A percentile compares a stretch with the other conserved stretches of the same genome.
phyloP scores from a whole-genome alignment of 2,329 filamentous ascomycete genomes.

The Seiridium unicorne region DNA sequence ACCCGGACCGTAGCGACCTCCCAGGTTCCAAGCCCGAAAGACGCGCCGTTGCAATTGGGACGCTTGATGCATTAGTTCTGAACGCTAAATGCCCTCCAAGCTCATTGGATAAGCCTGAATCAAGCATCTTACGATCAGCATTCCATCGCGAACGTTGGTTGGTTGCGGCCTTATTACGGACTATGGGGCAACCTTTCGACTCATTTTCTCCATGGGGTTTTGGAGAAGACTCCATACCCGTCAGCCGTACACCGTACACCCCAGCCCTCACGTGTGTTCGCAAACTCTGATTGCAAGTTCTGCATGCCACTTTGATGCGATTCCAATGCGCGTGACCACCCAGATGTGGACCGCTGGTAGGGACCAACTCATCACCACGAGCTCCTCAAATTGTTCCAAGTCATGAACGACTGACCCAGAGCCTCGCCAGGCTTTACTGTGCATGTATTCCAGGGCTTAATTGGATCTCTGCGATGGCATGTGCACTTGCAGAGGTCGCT shows the following conservation, averaged over 20 bases:
- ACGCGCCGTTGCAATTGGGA: neutral
- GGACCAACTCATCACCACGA: neutral
- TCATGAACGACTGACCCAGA: neutral
- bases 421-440: neutral
- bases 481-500: neutral
- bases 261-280: neutral
- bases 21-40: neutral
- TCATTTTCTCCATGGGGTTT: conserved; percentile 2
- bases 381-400: neutral
- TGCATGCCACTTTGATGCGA: neutral
- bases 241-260: neutral
- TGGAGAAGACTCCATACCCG: neutral
- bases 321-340: neutral
- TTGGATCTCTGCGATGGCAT: neutral
- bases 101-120: neutral
- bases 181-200: neutral
- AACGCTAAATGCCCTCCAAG: neutral
- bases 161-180: conserved; percentile 1
- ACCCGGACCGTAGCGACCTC: neutral
- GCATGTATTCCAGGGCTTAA: neutral
- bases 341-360: neutral
- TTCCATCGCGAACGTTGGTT: neutral
- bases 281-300: neutral
- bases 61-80: neutral
- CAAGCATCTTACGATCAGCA: neutral